Conservation (phyloP, 345 rosid species). For the Syzygium aromaticum region DNA sequence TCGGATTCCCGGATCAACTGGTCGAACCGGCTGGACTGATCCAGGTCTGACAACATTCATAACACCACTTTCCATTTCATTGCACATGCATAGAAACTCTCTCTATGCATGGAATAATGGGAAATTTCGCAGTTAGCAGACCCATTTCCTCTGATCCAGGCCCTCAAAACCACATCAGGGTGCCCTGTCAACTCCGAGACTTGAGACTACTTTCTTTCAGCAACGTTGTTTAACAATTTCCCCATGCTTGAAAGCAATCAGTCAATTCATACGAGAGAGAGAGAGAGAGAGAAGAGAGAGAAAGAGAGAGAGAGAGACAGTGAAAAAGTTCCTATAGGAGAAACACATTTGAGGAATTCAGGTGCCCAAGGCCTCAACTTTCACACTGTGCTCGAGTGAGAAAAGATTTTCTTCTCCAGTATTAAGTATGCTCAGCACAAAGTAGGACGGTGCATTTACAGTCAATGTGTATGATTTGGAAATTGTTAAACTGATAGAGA, state of each 20-base stretch:
- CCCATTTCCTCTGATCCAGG: background rate
- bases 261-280: too few species aligned
- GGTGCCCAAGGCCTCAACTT: background rate
- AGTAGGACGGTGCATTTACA: background rate
- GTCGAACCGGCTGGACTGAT: background rate
- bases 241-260: background rate
- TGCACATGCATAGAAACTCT: background rate
- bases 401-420: background rate
- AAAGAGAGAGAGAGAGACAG: background rate
- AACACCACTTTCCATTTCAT: background rate
- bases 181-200: background rate
- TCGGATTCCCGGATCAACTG: rapidly evolving
- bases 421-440: background rate
- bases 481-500: background rate
- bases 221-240: background rate
- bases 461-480: background rate
- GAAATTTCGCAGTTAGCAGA: background rate
- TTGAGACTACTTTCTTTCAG: background rate
- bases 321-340: background rate
- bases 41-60: background rate
- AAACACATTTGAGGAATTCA: background rate
- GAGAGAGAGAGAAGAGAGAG: too few species aligned
- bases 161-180: background rate
- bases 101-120: background rate
- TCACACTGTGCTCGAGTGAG: background rate